phyloP scores from a whole-genome alignment of 257 asterid species.

The Primulina eburnea region DNA sequence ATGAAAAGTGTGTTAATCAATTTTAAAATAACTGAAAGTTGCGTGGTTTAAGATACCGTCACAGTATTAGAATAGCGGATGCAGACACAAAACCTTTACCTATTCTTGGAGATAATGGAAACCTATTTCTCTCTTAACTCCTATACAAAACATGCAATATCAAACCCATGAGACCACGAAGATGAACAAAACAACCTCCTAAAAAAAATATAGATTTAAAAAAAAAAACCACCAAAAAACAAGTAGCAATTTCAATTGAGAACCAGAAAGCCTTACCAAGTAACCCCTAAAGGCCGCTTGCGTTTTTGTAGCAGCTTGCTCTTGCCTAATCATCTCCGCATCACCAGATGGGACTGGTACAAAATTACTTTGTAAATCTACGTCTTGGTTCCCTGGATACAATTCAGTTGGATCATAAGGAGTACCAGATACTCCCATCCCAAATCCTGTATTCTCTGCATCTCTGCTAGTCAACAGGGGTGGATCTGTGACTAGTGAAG shows the following conservation, averaged over 20 bases:
- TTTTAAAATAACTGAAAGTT: neutral
- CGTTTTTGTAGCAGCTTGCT: slow-evolving; percentile 68
- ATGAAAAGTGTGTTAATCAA: neutral
- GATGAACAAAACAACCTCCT: neutral
- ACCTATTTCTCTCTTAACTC: neutral
- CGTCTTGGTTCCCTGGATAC: slow-evolving; percentile 38
- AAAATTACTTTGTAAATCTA: slow-evolving; percentile 32
- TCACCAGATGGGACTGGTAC: slow-evolving; percentile 33
- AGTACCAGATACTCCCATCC: slow-evolving; percentile 37
- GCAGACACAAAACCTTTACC: neutral
- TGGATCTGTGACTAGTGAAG: slow-evolving; percentile 45
- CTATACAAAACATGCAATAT: too few species aligned
- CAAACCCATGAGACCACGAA: neutral
- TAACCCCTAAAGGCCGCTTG: slow-evolving; percentile 86
- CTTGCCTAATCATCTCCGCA: slow-evolving; percentile 47
- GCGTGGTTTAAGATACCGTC: slow-evolving; percentile 8
- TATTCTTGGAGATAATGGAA: neutral
- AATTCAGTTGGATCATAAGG: slow-evolving; percentile 37
- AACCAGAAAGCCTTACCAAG: slow-evolving; percentile 48
- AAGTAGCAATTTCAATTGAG: slow-evolving; percentile 15
- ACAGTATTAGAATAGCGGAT: neutral
- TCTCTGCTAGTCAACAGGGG: slow-evolving; percentile 39
- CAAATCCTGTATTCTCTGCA: slow-evolving; percentile 40
- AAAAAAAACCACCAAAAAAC: neutral
- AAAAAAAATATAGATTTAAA: neutral